Percentiles rank a stretch among this genome's conserved stretches.
These are phyloP conservation scores for Talaromyces ruber DNA, from an alignment of 495 filamentous ascomycete species.

Conservation along the genomic window DNA sequence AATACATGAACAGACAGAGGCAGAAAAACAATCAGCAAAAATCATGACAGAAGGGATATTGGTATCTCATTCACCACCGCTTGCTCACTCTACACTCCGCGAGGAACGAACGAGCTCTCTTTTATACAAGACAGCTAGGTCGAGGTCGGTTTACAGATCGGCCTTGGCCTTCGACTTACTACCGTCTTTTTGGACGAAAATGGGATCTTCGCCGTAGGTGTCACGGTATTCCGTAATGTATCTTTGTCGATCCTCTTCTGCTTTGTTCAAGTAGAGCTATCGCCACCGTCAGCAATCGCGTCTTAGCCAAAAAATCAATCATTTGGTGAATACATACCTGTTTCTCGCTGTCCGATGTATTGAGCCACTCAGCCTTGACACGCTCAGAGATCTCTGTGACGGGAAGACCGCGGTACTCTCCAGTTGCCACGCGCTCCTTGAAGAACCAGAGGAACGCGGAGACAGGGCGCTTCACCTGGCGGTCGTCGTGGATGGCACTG, in stretches of 20 bases:
- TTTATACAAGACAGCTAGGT: not conserved
- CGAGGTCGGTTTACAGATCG: not conserved
- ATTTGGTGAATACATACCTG: constrained; percentile 12
- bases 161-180: not conserved
- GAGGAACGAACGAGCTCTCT: not conserved
- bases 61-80: not conserved
- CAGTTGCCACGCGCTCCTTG: constrained; percentile 32
- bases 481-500: constrained; percentile 43
- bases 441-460: constrained; percentile 36
- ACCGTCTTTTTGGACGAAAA: not conserved
- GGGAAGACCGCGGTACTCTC: constrained; percentile 34
- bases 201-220: not conserved
- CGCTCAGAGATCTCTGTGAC: constrained; percentile 17
- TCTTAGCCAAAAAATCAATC: not conserved
- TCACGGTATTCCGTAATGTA: not conserved
- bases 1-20: not conserved
- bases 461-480: constrained; percentile 41
- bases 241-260: not conserved
- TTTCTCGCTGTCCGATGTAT: constrained; percentile 39
- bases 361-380: constrained; percentile 49
- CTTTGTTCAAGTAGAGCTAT: not conserved
- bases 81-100: too few species aligned
- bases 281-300: not conserved
- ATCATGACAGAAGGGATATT: not conserved
- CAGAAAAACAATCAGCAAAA: not conserved